A percentile compares a stretch with the other conserved stretches of the same genome.
phyloP scores from a whole-genome alignment of 352 stramenopile species.

The Pythium angustatum region DNA sequence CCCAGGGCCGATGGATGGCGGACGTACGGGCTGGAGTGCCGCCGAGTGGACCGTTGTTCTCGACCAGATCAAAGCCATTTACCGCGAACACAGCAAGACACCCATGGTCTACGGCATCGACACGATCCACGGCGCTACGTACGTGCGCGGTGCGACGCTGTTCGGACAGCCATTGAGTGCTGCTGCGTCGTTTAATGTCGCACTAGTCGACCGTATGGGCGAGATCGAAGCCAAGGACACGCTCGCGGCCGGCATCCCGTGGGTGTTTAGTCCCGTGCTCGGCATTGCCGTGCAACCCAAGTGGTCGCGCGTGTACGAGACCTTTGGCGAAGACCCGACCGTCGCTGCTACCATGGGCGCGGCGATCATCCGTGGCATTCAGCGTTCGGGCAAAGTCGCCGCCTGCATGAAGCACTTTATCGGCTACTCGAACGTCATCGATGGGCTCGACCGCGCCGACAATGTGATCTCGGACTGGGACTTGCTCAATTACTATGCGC shows the following conservation, averaged over 20 bases:
- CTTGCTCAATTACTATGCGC: constrained; percentile 72
- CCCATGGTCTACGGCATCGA: constrained; percentile 90
- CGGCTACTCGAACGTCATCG: constrained; percentile 70
- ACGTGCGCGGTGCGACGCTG: constrained; percentile 79
- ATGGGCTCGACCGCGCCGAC: constrained; percentile 71
- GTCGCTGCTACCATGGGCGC: constrained; percentile 70
- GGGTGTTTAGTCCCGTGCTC: constrained; percentile 91
- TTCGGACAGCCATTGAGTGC: constrained; percentile 88
- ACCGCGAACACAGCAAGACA: constrained; percentile 49
- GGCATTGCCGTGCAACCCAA: constrained; percentile 77
- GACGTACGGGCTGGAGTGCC: constrained; percentile 65
- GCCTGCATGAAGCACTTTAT: constrained; percentile 92
- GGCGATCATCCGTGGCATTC: constrained; percentile 79
- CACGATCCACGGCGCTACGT: constrained; percentile 90
- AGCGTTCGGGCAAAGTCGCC: constrained; percentile 59
- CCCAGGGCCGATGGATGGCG: constrained; percentile 39
- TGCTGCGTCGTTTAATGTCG: constrained; percentile 87
- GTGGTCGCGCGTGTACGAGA: constrained; percentile 92
- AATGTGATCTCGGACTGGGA: constrained; percentile 70
- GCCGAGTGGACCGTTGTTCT: constrained; percentile 65
- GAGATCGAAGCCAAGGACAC: constrained; percentile 85
- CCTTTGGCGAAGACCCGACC: constrained; percentile 91
- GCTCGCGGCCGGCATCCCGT: constrained; percentile 83
- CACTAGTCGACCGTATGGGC: constrained; percentile 70
- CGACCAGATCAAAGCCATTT: constrained; percentile 73